Evolutionary conservation across 2,329 filamentous ascomycete genomes (phyloP).

Genomic region (Colletotrichum gloeosporioides): DNA sequence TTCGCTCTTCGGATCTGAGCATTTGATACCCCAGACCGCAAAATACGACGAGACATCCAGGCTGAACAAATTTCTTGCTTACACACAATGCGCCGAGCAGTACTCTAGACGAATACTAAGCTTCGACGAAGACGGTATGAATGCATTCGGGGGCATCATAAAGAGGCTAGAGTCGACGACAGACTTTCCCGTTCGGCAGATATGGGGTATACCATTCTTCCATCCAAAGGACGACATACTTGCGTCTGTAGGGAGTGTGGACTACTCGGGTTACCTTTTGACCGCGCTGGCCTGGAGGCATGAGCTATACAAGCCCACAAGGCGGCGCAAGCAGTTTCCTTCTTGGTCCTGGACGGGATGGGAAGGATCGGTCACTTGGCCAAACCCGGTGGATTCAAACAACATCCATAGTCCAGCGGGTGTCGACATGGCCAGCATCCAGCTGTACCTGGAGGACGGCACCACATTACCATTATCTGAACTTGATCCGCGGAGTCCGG

Average conservation of each 20-base stretch:
- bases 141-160: background rate
- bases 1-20: constrained; percentile 1
- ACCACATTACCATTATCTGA: background rate
- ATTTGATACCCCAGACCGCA: background rate
- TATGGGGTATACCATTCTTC: background rate
- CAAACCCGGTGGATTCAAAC: background rate
- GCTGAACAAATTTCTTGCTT: background rate
- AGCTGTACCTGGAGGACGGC: background rate
- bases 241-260: background rate
- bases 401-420: background rate
- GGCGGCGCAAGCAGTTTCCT: background rate
- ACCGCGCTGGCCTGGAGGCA: background rate
- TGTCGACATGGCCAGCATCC: background rate
- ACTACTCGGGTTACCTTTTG: background rate
- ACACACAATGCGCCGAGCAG: background rate
- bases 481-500: background rate
- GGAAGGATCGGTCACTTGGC: background rate
- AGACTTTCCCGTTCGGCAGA: background rate
- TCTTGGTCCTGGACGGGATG: background rate
- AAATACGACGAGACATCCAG: background rate
- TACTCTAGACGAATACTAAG: background rate
- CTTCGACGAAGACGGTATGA: background rate
- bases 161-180: background rate
- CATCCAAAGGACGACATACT: background rate
- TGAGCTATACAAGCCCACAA: background rate